phyloP scores from a whole-genome alignment of 2,329 filamentous ascomycete species.

The Claviceps lovelessii region DNA sequence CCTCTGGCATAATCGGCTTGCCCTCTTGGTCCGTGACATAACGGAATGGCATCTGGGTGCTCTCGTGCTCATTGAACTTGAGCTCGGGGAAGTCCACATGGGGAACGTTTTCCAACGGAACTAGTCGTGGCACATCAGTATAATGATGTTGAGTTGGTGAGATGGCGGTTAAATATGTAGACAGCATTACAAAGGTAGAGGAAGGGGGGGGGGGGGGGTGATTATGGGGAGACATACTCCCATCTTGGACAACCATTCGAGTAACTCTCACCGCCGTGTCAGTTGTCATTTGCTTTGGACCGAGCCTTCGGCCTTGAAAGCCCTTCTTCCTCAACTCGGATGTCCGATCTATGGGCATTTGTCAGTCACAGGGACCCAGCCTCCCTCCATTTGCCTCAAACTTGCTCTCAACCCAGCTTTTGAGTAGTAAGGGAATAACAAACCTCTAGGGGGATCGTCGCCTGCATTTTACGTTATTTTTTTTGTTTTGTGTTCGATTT shows the following conservation, averaged over 20 bases:
- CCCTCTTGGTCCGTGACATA: constrained; percentile 69
- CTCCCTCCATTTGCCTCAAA: background rate
- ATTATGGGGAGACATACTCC: constrained; percentile 40
- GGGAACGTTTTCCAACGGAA: constrained; percentile 60
- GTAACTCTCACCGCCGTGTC: constrained; percentile 94
- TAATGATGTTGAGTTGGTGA: background rate
- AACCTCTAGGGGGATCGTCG: constrained; percentile 86
- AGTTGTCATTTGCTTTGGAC: constrained; percentile 94
- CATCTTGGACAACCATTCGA: constrained; percentile 71
- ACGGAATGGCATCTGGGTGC: constrained; percentile 94
- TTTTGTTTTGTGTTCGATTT: background rate
- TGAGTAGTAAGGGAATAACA: constrained; percentile 12
- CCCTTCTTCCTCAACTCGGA: constrained; percentile 92
- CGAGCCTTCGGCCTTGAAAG: constrained; percentile 72
- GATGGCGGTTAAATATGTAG: background rate
- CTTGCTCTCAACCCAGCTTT: background rate
- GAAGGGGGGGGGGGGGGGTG: background rate
- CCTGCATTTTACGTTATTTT: constrained; percentile 32
- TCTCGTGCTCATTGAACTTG: constrained; percentile 79
- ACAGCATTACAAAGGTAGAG: background rate
- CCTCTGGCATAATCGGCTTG: constrained; percentile 80
- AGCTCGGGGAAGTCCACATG: constrained; percentile 86
- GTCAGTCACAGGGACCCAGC: constrained; percentile 2
- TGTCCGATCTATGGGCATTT: constrained; percentile 57
- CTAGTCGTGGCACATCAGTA: constrained; percentile 28